Base-by-base conservation (phyloP, 2,329 filamentous ascomycete genomes). In the Pseudogymnoascus sp. region DNA sequence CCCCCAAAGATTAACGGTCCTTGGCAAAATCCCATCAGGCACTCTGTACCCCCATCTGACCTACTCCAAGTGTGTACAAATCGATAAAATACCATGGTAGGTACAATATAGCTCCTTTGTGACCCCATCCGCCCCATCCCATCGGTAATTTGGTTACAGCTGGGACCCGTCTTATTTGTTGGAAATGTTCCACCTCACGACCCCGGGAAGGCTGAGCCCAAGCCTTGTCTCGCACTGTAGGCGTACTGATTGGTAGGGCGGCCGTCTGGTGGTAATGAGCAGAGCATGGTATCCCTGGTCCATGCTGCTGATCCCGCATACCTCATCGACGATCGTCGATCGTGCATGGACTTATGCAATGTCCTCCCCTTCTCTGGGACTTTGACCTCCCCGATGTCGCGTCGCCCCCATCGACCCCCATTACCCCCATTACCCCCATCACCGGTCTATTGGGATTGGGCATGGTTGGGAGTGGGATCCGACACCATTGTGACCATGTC, bases 281-380 rank as follows among this genome's bases (percentile, higher is more conserved):
- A 54, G 28, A 54, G 16, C 47, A 54, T 54, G 47, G 47, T 54
- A 54, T 54, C 47, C 47, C 47, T 54, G 47, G 47, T 54, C 47
- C 47, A 18, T 32, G 47, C 16, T 54, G 47, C 47, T 20, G 47
- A 54, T 54, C 47, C 47, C 47, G 28, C 47, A 54, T 54, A 54
- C 47, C 28, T 54, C 47, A 54, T 54, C 47, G 47, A 32, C 47
- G 47, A 54, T 54, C 47, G 47, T 28, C 47, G 47, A 54, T 54
- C 47, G 47, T 54, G 47, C 47, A 54, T 54, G 25, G 1, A 32
- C 47, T 34, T 32, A 54, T 54, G 28, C 47, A 54, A 32, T 54
- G 5, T 14, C 28, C 47, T 54, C 47, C 47, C 9, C 6, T 54
- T 32, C 47, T 54, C 6, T 54, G 28, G 47, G n/a, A 54, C 47